A percentile compares a stretch with the other conserved stretches of the same genome.
Evolutionary conservation across 129 eudicot species (phyloP).

Genomic region (Rutidosis leptorrhynchoides): DNA sequence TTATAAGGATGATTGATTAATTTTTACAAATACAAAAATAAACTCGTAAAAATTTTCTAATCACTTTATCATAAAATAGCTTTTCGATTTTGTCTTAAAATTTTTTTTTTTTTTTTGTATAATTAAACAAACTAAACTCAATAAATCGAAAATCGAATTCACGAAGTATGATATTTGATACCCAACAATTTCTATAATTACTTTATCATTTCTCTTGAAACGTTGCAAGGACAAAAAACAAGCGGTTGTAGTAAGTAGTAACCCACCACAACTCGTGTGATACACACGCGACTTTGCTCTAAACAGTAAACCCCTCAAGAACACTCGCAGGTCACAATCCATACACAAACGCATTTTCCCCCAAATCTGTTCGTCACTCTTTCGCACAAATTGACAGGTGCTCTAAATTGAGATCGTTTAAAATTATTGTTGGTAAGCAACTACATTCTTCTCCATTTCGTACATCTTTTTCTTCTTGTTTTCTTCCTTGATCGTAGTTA

Average conservation of each 20-base stretch:
- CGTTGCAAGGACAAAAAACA: not conserved
- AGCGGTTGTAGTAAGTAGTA: not conserved
- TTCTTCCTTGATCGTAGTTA: not conserved
- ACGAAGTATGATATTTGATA: too few relatives aligned
- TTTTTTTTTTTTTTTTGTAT: too few relatives aligned
- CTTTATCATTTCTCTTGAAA: not conserved
- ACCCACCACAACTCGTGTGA: not conserved
- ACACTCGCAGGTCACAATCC: not conserved
- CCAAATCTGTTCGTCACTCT: constrained; percentile 9
- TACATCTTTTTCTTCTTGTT: not conserved
- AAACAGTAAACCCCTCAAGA: not conserved
- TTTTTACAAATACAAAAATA: too few relatives aligned
- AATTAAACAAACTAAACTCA: too few relatives aligned
- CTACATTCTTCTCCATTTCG: constrained; percentile 25
- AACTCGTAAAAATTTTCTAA: too few relatives aligned
- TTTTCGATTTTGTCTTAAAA: too few relatives aligned
- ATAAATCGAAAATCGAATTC: too few relatives aligned
- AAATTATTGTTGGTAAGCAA: constrained; percentile 11
- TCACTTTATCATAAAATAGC: too few relatives aligned
- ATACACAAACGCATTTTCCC: not conserved
- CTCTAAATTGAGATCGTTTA: not conserved
- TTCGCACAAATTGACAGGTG: constrained; percentile 13
- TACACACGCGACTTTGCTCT: not conserved
- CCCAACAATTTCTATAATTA: too few relatives aligned
- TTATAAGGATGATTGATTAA: too few relatives aligned